phyloP scores from a whole-genome alignment of 2,329 filamentous ascomycete species.

The Zymoseptoria tritici region DNA sequence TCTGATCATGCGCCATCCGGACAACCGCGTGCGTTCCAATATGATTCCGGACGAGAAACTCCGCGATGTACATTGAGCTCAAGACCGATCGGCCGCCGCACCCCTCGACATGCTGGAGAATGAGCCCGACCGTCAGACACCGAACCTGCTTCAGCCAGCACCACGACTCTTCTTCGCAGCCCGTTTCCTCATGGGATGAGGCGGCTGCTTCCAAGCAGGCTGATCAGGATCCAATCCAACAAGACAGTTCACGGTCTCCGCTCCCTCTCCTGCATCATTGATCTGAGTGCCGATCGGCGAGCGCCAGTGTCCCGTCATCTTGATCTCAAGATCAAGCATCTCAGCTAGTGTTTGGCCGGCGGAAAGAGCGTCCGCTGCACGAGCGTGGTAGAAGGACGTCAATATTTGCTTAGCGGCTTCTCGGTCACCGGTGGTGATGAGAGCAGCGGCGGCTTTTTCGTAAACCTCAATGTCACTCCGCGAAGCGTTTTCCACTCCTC shows the following conservation, averaged over 20 bases:
- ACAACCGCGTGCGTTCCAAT: no score
- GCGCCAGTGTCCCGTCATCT: conserved; percentile 8
- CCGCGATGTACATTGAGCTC: no score
- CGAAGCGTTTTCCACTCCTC: conserved; percentile 14
- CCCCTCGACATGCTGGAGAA: no score
- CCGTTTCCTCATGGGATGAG: conserved; percentile 5
- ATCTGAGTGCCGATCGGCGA: conserved; percentile 18
- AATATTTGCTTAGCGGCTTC: conserved; percentile 13
- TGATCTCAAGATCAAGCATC: conserved; percentile 12
- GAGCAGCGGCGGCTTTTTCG: conserved; percentile 9
- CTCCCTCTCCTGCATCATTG: conserved; percentile 28
- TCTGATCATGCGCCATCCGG: no score
- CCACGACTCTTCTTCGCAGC: neutral
- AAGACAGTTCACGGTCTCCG: conserved; percentile 32
- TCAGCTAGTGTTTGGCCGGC: conserved; percentile 10
- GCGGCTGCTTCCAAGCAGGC: conserved; percentile 16
- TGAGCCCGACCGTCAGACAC: no score
- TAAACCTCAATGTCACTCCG: conserved; percentile 8
- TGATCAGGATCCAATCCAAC: conserved; percentile 22
- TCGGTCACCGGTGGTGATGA: conserved; percentile 12
- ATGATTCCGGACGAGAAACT: no score
- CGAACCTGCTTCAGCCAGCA: neutral
- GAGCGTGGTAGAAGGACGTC: conserved; percentile 12
- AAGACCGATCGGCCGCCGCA: no score
- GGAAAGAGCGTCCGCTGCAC: conserved; percentile 6